Percentiles rank a stretch among this genome's conserved stretches.
Conservation (phyloP, 2,329 filamentous ascomycete species). For the Claviceps sp. region DNA sequence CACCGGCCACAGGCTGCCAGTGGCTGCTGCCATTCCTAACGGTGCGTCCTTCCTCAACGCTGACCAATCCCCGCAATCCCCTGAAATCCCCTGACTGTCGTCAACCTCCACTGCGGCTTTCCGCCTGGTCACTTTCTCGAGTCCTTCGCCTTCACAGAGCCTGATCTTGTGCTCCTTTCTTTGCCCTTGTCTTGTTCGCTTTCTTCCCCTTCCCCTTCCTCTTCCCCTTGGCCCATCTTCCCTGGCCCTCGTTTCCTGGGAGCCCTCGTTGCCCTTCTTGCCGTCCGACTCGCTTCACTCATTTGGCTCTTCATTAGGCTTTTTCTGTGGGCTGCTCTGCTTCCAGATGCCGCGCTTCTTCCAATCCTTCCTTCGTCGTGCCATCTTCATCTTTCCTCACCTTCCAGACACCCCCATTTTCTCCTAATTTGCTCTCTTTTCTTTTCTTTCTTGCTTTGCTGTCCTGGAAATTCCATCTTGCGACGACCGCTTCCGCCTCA, state of each 20-base stretch:
- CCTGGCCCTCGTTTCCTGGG: too few relatives aligned
- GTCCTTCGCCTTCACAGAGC: constrained; percentile 6
- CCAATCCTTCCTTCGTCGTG: constrained; percentile 15
- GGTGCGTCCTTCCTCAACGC: neutral
- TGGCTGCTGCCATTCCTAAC: neutral
- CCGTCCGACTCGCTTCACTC: constrained; percentile 7
- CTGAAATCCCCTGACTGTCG: constrained; percentile 4
- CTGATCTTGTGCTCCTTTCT: constrained; percentile 8
- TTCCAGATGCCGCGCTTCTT: constrained; percentile 17
- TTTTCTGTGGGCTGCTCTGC: constrained; percentile 11
- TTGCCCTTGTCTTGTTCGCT: neutral
- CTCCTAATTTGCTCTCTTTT: constrained; percentile 19
- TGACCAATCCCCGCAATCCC: neutral
- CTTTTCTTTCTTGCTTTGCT: constrained; percentile 16
- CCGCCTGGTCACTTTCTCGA: constrained; percentile 5
- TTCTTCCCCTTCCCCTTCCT: neutral
- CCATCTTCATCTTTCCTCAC: constrained; percentile 9
- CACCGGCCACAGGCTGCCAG: too few relatives aligned
- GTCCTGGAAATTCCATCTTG: neutral
- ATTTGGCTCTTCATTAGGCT: constrained; percentile 12
- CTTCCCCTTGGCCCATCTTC: neutral
- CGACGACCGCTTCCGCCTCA: neutral
- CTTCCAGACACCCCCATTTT: constrained; percentile 20
- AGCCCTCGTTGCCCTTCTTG: constrained; percentile 6
- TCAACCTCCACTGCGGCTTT: constrained; percentile 8